phyloP scores from a whole-genome alignment of 176 grass and related monocot genomes.

The Avena eriantha region DNA sequence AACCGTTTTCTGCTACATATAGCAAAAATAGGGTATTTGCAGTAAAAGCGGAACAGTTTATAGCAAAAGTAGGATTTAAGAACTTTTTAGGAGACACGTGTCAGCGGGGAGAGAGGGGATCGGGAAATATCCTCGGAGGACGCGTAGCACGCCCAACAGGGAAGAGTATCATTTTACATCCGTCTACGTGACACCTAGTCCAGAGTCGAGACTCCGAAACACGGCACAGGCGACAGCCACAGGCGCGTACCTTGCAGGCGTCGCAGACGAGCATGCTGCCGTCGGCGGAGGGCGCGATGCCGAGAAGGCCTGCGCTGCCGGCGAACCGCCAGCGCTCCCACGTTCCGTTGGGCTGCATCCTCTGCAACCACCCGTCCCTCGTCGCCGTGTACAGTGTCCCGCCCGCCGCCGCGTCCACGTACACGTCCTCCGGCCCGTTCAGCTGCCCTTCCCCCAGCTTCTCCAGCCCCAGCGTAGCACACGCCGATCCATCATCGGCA shows the following conservation, averaged over 20 bases:
- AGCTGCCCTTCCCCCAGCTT: constrained; percentile 68
- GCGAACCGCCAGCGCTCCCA: constrained; percentile 72
- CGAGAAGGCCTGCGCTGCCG: constrained; percentile 52
- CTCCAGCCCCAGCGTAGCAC: constrained; percentile 51
- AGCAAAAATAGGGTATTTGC: no score
- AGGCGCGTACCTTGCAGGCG: constrained; percentile 50
- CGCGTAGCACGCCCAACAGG: no score
- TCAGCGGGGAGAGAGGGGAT: no score
- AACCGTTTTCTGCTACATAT: no score
- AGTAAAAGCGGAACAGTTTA: no score
- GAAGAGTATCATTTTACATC: no score
- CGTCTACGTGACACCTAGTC: no score
- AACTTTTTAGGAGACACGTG: no score
- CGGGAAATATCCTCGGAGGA: no score
- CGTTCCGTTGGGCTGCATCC: constrained; percentile 58
- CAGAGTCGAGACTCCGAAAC: no score
- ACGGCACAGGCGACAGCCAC: no score
- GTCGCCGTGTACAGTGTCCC: constrained; percentile 63
- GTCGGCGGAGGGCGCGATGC: constrained; percentile 46
- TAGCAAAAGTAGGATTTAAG: no score
- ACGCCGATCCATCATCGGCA: background rate
- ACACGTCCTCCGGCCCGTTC: constrained; percentile 70
- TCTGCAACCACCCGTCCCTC: constrained; percentile 76
- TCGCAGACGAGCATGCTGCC: constrained; percentile 70
- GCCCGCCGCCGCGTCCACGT: constrained; percentile 62